phyloP scores from a whole-genome alignment of 345 rosid genomes.

The Erucastrum elatum region DNA sequence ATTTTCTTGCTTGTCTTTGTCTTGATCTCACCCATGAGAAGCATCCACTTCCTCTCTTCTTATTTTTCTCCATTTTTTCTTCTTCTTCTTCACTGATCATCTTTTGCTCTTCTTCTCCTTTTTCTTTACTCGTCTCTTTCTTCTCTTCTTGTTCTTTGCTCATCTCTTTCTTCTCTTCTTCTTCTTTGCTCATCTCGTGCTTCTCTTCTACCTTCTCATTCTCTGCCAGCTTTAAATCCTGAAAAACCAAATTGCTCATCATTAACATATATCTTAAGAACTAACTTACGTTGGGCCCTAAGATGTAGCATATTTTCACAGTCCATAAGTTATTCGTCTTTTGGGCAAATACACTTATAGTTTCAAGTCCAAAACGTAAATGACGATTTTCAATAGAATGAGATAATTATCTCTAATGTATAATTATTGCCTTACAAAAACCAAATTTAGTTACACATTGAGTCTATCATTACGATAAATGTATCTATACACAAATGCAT shows the following conservation, averaged over 20 bases:
- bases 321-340: background rate
- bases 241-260: conserved; percentile 12
- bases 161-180: conserved; percentile 10
- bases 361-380: background rate
- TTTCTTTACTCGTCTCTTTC: conserved; percentile 9
- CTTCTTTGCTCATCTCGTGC: conserved; percentile 12
- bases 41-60: conserved; percentile 56
- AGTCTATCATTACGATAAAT: background rate
- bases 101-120: conserved; percentile 16
- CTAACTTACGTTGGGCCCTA: background rate
- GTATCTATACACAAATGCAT: background rate
- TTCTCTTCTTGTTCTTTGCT: conserved; percentile 19
- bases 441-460: background rate
- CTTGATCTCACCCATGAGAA: conserved; percentile 68
- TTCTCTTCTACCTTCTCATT: conserved; percentile 23
- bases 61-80: conserved; percentile 10
- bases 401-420: background rate
- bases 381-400: background rate
- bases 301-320: background rate
- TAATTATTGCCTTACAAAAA: background rate
- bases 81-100: conserved; percentile 21
- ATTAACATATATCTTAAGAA: background rate
- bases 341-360: background rate
- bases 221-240: conserved; percentile 43
- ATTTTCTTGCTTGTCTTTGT: conserved; percentile 49